Evolutionary conservation across 1,284 basidiomycete genomes (phyloP).

Genomic region (Cryptococcus sp.): DNA sequence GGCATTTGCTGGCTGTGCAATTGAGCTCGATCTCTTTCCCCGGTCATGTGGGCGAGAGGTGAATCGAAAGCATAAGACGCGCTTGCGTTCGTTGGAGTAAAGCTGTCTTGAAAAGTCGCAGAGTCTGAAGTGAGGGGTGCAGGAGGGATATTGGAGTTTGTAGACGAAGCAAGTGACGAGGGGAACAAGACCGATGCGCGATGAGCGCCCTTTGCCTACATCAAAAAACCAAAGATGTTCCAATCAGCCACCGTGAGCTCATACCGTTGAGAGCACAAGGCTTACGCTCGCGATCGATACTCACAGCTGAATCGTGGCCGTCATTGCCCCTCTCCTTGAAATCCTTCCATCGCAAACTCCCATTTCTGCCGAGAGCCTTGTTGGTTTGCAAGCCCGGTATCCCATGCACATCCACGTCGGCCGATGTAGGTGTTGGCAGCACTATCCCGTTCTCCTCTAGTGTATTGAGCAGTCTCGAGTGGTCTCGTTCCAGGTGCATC

Average conservation of each 20-base stretch:
- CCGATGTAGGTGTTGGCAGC: conserved; percentile 19
- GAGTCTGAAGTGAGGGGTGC: conserved; percentile 34
- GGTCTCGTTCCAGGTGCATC: conserved; percentile 38
- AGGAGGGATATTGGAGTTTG: conserved; percentile 13
- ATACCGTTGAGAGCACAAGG: not conserved
- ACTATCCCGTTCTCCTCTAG: conserved; percentile 38
- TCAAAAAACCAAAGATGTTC: not conserved
- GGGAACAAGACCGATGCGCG: conserved; percentile 34
- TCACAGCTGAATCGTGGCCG: conserved; percentile 24
- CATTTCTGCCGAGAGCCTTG: conserved; percentile 8
- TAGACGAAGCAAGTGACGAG: conserved; percentile 34
- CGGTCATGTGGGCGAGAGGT: conserved; percentile 16
- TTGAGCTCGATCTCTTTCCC: conserved; percentile 1
- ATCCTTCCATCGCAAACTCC: conserved; percentile 25
- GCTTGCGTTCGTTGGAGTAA: conserved; percentile 33
- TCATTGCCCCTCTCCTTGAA: conserved; percentile 20
- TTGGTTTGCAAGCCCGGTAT: conserved; percentile 14
- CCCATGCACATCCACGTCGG: conserved; percentile 25
- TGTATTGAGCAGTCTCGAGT: conserved; percentile 27
- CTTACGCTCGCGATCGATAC: not conserved
- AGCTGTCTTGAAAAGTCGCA: conserved; percentile 37
- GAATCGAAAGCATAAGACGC: conserved; percentile 38
- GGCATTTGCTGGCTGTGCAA: not conserved
- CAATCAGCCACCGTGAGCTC: not conserved
- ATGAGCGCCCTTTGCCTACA: conserved; percentile 6